phyloP scores from a whole-genome alignment of 1,284 basidiomycete species.

The Singerocomus rubriflavus region DNA sequence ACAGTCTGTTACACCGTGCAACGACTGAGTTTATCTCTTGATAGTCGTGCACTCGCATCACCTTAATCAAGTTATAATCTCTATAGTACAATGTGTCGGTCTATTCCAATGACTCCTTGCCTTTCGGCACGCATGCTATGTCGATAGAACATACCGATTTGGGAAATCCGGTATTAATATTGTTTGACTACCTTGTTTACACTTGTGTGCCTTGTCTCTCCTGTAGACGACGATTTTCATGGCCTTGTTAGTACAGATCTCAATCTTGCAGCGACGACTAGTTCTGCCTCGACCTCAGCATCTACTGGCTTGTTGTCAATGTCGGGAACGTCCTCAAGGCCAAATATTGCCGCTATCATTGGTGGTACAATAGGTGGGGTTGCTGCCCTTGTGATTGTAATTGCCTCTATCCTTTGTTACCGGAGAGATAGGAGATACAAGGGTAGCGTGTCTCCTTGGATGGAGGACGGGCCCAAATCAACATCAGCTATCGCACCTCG shows the following conservation, averaged over 20 bases:
- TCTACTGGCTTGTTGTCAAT: background rate
- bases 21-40: too few species aligned
- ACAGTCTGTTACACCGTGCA: too few species aligned
- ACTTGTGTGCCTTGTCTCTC: slow-evolving; percentile 4
- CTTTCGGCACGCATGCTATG: slow-evolving; percentile 11
- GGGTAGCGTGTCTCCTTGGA: rapidly evolving
- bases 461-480: too few species aligned
- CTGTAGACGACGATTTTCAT: background rate
- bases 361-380: slow-evolving; percentile 12
- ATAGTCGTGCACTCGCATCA: too few species aligned
- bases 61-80: too few species aligned
- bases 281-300: background rate
- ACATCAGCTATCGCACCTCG: too few species aligned
- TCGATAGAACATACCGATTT: slow-evolving; percentile 1
- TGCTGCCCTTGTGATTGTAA: background rate
- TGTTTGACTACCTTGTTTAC: slow-evolving; percentile 21
- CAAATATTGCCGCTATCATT: slow-evolving; percentile 1
- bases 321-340: background rate
- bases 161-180: background rate
- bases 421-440: background rate
- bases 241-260: slow-evolving; percentile 2
- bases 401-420: slow-evolving; percentile 1
- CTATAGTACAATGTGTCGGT: slow-evolving; percentile 23
- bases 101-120: slow-evolving; percentile 10
- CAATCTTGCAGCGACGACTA: background rate